A percentile compares a stretch with the other conserved stretches of the same genome.
These are phyloP conservation scores for Iberis amara DNA, from an alignment of 441 rosid genomes.

Conservation along the genomic window DNA sequence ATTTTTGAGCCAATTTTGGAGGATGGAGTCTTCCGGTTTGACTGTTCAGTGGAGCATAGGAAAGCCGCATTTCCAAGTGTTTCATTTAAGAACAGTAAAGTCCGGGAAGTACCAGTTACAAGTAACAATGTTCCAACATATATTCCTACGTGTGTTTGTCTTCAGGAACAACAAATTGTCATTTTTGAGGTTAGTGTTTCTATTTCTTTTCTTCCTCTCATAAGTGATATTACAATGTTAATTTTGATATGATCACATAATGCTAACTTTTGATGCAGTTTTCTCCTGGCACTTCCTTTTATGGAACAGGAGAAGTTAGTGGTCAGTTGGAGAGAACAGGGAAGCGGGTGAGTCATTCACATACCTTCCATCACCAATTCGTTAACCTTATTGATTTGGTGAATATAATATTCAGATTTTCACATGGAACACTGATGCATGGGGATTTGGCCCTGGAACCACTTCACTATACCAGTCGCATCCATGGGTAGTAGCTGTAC, in stretches of 20 bases:
- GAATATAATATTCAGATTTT: conserved; percentile 46
- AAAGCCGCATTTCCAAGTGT: conserved; percentile 60
- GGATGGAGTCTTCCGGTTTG: conserved; percentile 72
- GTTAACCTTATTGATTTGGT: not conserved
- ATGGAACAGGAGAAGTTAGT: conserved; percentile 97
- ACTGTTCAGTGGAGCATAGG: conserved; percentile 54
- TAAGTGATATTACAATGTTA: too few relatives aligned
- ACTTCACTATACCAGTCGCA: conserved; percentile 97
- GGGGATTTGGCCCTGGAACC: conserved; percentile 82
- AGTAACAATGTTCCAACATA: conserved; percentile 42
- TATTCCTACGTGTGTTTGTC: conserved; percentile 44
- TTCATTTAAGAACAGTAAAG: conserved; percentile 52
- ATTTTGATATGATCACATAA: not conserved
- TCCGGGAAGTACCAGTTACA: conserved; percentile 49
- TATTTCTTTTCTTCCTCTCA: not conserved
- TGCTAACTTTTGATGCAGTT: conserved; percentile 41
- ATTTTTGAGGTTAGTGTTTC: conserved; percentile 50
- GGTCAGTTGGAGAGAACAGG: conserved; percentile 95
- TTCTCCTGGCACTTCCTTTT: conserved; percentile 74
- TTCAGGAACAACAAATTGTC: conserved; percentile 53
- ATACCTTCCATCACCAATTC: not conserved
- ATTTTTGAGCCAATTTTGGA: conserved; percentile 67
- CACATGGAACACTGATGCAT: conserved; percentile 89
- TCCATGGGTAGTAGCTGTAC: conserved; percentile 90
- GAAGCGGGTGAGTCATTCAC: conserved; percentile 54